Conservation (phyloP, 805 yeast genomes). For the Hanseniaspora vineae region DNA sequence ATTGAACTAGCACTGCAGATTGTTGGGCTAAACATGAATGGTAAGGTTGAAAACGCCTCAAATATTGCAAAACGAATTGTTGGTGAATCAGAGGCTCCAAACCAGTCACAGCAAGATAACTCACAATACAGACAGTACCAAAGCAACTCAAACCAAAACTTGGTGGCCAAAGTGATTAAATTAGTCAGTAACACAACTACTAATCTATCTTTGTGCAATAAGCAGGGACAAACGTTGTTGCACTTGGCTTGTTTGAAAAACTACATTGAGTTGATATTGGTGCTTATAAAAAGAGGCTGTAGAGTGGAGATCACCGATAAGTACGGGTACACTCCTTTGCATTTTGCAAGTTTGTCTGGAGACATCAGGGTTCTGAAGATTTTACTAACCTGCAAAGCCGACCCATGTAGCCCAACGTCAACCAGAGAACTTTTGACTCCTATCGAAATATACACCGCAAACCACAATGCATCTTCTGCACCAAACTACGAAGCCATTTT, state of each 20-base stretch:
- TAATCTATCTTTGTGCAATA: conserved; percentile 70
- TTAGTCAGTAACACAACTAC: conserved; percentile 52
- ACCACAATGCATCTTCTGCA: conserved; percentile 11
- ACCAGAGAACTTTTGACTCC: conserved; percentile 19
- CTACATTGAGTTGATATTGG: conserved; percentile 45
- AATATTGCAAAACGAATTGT: conserved; percentile 87
- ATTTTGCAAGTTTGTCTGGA: conserved; percentile 72
- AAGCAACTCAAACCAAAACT: conserved; percentile 20
- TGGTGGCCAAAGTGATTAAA: conserved; percentile 41
- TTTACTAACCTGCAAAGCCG: conserved; percentile 53
- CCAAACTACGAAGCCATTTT: conserved; percentile 6
- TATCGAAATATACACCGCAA: conserved; percentile 19
- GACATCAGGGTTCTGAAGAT: conserved; percentile 51
- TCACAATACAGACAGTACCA: conserved; percentile 1
- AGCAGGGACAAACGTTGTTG: conserved; percentile 75
- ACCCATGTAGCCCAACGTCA: conserved; percentile 17
- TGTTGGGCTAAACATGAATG: conserved; percentile 94
- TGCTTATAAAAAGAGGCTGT: conserved; percentile 53
- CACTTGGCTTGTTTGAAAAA: conserved; percentile 78
- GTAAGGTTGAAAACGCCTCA: conserved; percentile 86
- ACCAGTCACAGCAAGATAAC: conserved; percentile 1
- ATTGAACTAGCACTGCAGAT: conserved; percentile 93
- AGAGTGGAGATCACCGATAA: conserved; percentile 61
- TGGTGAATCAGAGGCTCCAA: conserved; percentile 21
- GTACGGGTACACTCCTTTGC: conserved; percentile 79